Percentiles rank a stretch among this genome's conserved stretches.
Evolutionary conservation across 495 filamentous ascomycete genomes (phyloP).

Genomic region (Hypoxylon subgilvum): DNA sequence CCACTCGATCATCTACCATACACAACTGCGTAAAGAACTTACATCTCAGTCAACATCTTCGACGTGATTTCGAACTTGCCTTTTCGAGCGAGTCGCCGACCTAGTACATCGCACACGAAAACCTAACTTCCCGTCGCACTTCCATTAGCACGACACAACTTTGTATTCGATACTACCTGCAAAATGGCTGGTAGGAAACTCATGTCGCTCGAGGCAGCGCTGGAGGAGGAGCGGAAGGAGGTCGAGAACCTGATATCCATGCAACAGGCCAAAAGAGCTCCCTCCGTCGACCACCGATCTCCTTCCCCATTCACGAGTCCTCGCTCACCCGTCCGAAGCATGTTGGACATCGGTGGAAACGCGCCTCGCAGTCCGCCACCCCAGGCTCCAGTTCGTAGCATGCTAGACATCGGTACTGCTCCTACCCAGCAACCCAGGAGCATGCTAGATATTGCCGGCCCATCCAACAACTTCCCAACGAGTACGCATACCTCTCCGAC

Average conservation of each 20-base stretch:
- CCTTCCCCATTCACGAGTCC: conserved; percentile 57
- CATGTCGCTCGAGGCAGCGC: conserved; percentile 72
- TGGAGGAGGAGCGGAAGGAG: conserved; percentile 76
- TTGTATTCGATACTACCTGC: background rate
- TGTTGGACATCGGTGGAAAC: conserved; percentile 58
- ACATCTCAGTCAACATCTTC: background rate
- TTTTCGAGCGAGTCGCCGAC: background rate
- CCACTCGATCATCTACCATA: background rate
- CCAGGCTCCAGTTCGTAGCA: conserved; percentile 61
- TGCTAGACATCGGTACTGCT: conserved; percentile 61
- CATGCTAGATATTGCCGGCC: conserved; percentile 50
- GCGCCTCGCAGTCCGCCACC: conserved; percentile 38
- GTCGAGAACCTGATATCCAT: conserved; percentile 66
- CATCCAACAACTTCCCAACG: conserved; percentile 27
- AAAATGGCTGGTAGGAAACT: conserved; percentile 39
- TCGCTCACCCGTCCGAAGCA: conserved; percentile 61
- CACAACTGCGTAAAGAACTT: conserved; percentile 1
- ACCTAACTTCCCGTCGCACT: background rate
- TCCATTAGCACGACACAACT: background rate
- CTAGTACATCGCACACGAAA: conserved; percentile 6
- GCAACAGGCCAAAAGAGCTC: conserved; percentile 42
- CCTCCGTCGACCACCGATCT: conserved; percentile 47
- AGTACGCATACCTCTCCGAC: conserved; percentile 55
- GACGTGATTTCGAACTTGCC: background rate
- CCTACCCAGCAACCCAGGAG: conserved; percentile 46